These are phyloP conservation scores for Vigna mungo DNA, from an alignment of 306 rosid genomes.

Conservation along the genomic window DNA sequence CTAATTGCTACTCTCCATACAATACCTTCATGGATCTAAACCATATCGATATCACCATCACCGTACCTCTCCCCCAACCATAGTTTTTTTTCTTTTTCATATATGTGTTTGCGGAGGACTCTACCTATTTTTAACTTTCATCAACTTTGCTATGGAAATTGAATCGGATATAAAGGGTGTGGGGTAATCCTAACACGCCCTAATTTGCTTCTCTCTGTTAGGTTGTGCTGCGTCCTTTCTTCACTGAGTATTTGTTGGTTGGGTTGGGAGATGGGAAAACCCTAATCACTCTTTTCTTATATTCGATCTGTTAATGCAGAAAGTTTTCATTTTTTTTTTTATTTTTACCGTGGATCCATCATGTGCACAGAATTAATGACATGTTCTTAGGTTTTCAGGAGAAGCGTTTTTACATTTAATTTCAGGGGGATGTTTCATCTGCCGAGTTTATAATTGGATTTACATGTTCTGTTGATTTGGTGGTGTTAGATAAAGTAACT, in stretches of 20 bases:
- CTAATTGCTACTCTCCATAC: too few relatives aligned
- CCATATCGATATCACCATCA: neutral
- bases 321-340: neutral
- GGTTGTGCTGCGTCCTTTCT: neutral
- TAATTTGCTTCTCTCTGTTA: neutral
- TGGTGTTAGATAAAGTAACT: neutral
- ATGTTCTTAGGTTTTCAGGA: neutral
- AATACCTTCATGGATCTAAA: neutral
- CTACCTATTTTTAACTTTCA: neutral
- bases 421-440: neutral
- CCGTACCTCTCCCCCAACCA: too few relatives aligned
- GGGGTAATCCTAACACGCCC: neutral
- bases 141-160: neutral
- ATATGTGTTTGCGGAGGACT: neutral
- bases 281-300: neutral
- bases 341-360: neutral
- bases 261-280: neutral
- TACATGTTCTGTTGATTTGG: neutral
- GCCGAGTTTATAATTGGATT: neutral
- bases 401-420: neutral
- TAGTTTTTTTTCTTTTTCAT: neutral
- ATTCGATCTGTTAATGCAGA: neutral
- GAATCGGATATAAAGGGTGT: neutral
- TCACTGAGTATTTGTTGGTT: neutral
- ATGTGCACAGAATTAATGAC: neutral